Base-by-base conservation (phyloP, 140 eudicot species). In the Oenanthe javanica region DNA sequence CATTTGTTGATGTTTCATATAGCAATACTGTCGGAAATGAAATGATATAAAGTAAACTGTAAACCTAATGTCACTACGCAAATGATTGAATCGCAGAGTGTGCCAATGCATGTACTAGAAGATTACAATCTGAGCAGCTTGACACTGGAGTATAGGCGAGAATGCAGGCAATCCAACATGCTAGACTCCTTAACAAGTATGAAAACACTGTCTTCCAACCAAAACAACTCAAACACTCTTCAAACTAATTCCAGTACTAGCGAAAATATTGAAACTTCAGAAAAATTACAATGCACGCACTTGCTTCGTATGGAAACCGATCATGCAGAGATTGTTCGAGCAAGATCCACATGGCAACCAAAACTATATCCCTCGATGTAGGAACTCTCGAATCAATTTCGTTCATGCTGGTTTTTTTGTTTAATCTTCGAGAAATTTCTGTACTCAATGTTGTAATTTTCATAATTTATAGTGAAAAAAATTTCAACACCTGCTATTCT, bases 81-180 rank as follows among this genome's bases (percentile, higher is more conserved):
- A 61, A 18, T 48, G 43, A 48, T 80, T 74, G 15, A 66, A 55
- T 80, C 81, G 96, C 93, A 93, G 98, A 93, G 98, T 72, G 89
- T 93, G 82, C 98, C 98, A n/a, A 79, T 83, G 66, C 77, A 86
- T 55, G 90, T 93, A 4, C 80, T 93, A 61, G 90, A 87, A 81
- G 86, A 89, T 36, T 89, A 88, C 80, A 84, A 85, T 61, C 82
- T 93, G 81, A 89, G 83, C 64, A 89, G 94, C 83, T 85, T 93
- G 85, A 93, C 98, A 9, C 66, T 93, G 48, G 96, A 93, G 75
- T 93, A 91, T 75, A 84, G 98, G 79, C 89, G 98, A 8, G 98
- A 93, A 84, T 93, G 98, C 66, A 83, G 90, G 23, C 93, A 87
- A 77, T 87, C 91, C 7, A 89, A 93, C 81, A 87, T 88, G 79